Base-by-base conservation (phyloP, 2,329 filamentous ascomycete genomes). In the Coleophoma eucalyptorum region DNA sequence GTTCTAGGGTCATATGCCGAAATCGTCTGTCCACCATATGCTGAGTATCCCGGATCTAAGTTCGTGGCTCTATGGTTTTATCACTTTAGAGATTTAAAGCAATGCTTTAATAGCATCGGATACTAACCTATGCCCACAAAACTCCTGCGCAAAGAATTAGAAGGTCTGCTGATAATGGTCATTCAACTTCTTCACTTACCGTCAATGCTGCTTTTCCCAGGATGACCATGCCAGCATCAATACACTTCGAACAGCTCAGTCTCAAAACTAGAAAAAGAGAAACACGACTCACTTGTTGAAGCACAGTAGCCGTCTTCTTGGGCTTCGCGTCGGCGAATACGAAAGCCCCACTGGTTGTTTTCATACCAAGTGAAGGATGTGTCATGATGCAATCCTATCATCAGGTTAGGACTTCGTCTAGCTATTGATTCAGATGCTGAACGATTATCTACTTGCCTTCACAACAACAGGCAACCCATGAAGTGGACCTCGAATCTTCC, bases 241-340 rank as follows among this genome's bases (percentile, higher is more conserved):
- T 31, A 11, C 54, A 26, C 55, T 58, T 34, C 18, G 35, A 19
- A 19, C 35, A 42, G 13, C 4, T 40, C 12, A 48, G 13, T 87
- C 62, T 49, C 83, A 84, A 0, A 81, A 70, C 66, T 88, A 87
- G 42, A 84, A 86, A 0, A 89, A 70, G 40, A 88, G 78, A 40
- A 76, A 79, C 2, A 20, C 41, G 12, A 26, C 11, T 43, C 15
- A 26, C 41, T 20, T 43, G 16, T 20, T 43, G 16, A 43, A 43
- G 6, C 18, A 43, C 41, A 11, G 41, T 4, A 15, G 41, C 41
- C 11, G 18, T 43, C 41, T 43, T 26, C 16, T 26, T 19, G 20
- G 41, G 41, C 41, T 43, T 20, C 21, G 20, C 18, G 10, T 84
- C 84, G 1, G 80, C 79, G 50, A 77, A 68, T 49, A 83, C 89